Base-by-base conservation (phyloP, 345 rosid genomes). In the Orychophragmus violaceus region DNA sequence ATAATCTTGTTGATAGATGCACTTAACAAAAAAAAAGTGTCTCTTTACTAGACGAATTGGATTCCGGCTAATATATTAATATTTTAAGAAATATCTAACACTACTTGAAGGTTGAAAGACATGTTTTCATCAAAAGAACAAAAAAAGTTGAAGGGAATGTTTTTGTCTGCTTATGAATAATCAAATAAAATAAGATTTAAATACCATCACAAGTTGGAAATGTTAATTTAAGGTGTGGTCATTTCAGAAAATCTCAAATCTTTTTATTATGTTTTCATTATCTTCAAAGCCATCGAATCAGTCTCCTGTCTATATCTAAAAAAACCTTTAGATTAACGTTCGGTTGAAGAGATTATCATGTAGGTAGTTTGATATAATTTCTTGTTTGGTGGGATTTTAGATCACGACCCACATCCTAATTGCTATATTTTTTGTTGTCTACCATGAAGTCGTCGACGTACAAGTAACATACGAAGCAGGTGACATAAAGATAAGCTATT, bases 321-420 rank as follows among this genome's bases (percentile, higher is more conserved):
- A 36, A 53, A 17, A 5, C 3, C 3, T 53, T 41, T 53, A 42
- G 30, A 5, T 1, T 22, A 22, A 30, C 25, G 29, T 62, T 70
- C 16, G 68, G 69, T 62, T 69, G 21, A 42, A 62, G 55, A 52
- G 41, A 52, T 61, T 3, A 62, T 71, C 69, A 62, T 33, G 63
- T 33, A 33, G 41, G 24, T 55, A 35, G 51, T 27, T 69, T 51
- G 44, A 21, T 50, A 36, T 59, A 7, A 21, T n/a, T n/a, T 28
- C n/a, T 36, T 21, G 55, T 11, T 52, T 11, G 68, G 68, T 70
- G 55, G 21, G 74, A 70, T 70, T 70, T 51, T 21, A n/a, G 62
- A 62, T 30, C 39, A 41, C 46, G 62, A 70, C 56, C 17, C 56
- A 30, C 41, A 28, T 70, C 74, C 27, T 50, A 39, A 39, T 32